A percentile compares a stretch with the other conserved stretches of the same genome.
phyloP scores from a whole-genome alignment of 495 filamentous ascomycete species.

The Rostrohypoxylon terebratum region DNA sequence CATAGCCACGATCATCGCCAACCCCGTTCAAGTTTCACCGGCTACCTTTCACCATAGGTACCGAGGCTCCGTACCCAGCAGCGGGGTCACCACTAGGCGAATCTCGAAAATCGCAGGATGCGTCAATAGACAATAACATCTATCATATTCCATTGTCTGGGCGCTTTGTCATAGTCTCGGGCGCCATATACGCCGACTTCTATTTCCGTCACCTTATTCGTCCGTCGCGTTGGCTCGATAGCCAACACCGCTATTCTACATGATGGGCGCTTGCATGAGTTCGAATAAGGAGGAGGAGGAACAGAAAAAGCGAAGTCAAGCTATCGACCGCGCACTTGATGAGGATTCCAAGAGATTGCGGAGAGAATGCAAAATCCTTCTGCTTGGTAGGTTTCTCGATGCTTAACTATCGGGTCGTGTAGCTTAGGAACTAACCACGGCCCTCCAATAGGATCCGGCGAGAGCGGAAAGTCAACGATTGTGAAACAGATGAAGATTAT shows the following conservation, averaged over 20 bases:
- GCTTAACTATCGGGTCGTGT: background rate
- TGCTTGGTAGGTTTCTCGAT: conserved; percentile 76
- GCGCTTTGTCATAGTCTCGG: conserved; percentile 16
- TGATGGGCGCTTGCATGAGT: conserved; percentile 93
- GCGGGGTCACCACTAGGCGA: conserved; percentile 10
- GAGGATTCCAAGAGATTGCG: conserved; percentile 91
- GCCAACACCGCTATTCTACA: conserved; percentile 45
- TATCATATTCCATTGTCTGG: background rate
- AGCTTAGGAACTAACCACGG: conserved; percentile 22
- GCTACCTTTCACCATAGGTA: background rate
- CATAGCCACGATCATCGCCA: background rate
- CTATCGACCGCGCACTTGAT: conserved; percentile 90
- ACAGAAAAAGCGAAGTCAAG: conserved; percentile 92
- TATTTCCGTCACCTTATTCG: background rate
- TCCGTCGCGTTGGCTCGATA: conserved; percentile 19
- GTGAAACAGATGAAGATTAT: conserved; percentile 99
- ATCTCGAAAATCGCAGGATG: conserved; percentile 21
- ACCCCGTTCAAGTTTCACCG: background rate
- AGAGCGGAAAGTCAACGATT: conserved; percentile 98
- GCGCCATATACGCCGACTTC: background rate
- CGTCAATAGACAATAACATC: conserved; percentile 18
- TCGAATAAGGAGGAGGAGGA: conserved; percentile 83
- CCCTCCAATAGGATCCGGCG: conserved; percentile 80
- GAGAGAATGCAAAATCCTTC: conserved; percentile 97
- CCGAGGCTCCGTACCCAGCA: conserved; percentile 11